Base-by-base conservation (phyloP, 768 basidiomycete species). In the Leccinum boreale region DNA sequence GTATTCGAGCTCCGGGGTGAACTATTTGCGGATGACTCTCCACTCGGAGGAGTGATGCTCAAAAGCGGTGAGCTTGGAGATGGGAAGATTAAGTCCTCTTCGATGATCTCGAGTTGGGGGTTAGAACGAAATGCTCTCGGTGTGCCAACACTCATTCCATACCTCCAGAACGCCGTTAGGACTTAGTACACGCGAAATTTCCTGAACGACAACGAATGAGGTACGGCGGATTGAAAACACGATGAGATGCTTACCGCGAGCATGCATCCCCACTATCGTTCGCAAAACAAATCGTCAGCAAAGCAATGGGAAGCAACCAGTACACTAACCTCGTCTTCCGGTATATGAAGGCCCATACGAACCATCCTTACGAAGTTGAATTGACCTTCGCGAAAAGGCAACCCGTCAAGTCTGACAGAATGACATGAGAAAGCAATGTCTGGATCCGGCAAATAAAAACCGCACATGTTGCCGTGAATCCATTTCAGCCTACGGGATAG, bases 51-150 rank as follows among this genome's bases (percentile, higher is more conserved):
- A 4, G 39, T 54, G 10, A 39, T n/a, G n/a, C 59, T 54, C 15
- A 56, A 50, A n/a, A 42, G 54, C 3, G 58, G 55, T 17, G 56
- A 46, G n/a, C n/a, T 36, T 52, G 64, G 61, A 48, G 77, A 82
- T 8, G 89, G 89, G 65, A 90, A 90, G 49, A 89, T 77, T 7
- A 85, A 77, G 65, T 89, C 87, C 58, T 91, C 89, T 68, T 89
- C 89, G 36, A 89, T 80, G 9, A 89, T 75, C 88, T 90, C 60
- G 8, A n/a, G 49, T 15, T 56, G 28, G 8, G 33, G 53, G 55
- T 65, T 28, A 62, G 52, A 62, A 52, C 39, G 52, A 47, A 50
- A 36, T 5, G 15, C 0, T 26, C 11, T 8, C 7, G 29, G 42
- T 36, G 36, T 48, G 53, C 28, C 57, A 45, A 48, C 4, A 4